Percentiles rank a stretch among this genome's conserved stretches.
phyloP scores from a whole-genome alignment of 306 rosid species.

The Lagenaria siceraria region DNA sequence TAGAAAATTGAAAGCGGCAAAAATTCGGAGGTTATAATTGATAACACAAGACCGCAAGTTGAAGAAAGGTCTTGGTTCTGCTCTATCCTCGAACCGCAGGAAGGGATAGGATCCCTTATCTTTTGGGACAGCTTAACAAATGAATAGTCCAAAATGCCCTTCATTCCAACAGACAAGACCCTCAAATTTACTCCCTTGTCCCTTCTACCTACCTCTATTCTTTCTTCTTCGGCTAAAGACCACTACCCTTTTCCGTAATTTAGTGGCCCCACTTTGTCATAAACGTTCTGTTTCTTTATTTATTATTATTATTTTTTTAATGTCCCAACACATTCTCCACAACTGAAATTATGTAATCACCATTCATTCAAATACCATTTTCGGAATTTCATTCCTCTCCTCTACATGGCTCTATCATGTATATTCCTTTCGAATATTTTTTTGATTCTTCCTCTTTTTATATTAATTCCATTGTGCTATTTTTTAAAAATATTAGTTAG shows the following conservation, averaged over 20 bases:
- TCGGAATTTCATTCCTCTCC: not conserved
- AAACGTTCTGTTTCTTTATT: not conserved
- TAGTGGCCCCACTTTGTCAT: not conserved
- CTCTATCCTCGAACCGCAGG: not conserved
- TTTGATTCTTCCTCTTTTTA: not conserved
- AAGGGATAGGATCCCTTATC: constrained; percentile 8
- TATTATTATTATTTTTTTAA: no score
- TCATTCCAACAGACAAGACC: not conserved
- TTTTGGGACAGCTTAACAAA: not conserved
- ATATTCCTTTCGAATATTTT: not conserved
- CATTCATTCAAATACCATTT: not conserved
- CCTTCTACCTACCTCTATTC: not conserved
- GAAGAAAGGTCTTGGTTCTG: not conserved
- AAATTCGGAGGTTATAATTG: not conserved
- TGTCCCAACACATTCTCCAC: not conserved
- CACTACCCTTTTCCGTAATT: not conserved
- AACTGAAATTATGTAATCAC: not conserved
- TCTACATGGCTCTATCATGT: not conserved
- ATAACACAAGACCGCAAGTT: not conserved
- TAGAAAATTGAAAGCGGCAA: not conserved
- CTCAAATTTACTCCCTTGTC: not conserved
- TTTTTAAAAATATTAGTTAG: no score
- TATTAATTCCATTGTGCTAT: not conserved
- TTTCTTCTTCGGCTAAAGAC: not conserved
- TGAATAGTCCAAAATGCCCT: not conserved